Evolutionary conservation across 768 basidiomycete genomes (phyloP).

Genomic region (Trametes sanguinea): DNA sequence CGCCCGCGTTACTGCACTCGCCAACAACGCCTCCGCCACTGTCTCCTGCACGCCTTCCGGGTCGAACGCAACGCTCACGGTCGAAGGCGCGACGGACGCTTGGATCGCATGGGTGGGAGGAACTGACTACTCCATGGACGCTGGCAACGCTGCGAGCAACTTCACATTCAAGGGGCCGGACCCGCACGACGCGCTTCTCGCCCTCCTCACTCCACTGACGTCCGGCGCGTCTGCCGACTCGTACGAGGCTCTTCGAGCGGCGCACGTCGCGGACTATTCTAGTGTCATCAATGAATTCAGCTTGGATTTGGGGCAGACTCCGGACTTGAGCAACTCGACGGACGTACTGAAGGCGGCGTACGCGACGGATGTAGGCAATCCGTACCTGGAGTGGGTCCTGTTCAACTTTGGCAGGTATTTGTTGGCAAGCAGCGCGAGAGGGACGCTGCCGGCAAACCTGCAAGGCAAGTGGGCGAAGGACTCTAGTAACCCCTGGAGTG

Average conservation of each 20-base stretch:
- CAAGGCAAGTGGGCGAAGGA: constrained; percentile 75
- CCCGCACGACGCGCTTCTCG: constrained; percentile 51
- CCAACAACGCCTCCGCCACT: constrained; percentile 23
- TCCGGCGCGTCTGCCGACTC: constrained; percentile 17
- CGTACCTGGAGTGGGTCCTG: constrained; percentile 71
- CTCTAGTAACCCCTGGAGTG: constrained; percentile 57
- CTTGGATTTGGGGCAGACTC: constrained; percentile 59
- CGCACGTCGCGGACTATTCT: constrained; percentile 54
- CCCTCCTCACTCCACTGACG: constrained; percentile 34
- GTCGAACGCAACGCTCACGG: constrained; percentile 44
- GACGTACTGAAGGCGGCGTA: constrained; percentile 58
- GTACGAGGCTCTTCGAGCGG: constrained; percentile 44
- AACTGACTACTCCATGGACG: constrained; percentile 65
- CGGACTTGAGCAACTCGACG: constrained; percentile 56
- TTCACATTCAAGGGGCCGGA: constrained; percentile 68
- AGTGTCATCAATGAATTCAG: constrained; percentile 49
- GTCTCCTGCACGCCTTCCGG: constrained; percentile 37
- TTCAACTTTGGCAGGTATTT: constrained; percentile 77
- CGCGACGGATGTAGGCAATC: constrained; percentile 52
- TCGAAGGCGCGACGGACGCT: constrained; percentile 50
- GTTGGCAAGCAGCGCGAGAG: constrained; percentile 61
- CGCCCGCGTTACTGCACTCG: constrained; percentile 44
- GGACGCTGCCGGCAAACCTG: constrained; percentile 66
- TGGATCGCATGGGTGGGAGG: constrained; percentile 78
- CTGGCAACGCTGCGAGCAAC: constrained; percentile 54